Evolutionary conservation across 148 eudicot genomes (phyloP), one percentile per base, ranked within the genome.

Genomic region (Nepenthes mirabilis): DNA sequence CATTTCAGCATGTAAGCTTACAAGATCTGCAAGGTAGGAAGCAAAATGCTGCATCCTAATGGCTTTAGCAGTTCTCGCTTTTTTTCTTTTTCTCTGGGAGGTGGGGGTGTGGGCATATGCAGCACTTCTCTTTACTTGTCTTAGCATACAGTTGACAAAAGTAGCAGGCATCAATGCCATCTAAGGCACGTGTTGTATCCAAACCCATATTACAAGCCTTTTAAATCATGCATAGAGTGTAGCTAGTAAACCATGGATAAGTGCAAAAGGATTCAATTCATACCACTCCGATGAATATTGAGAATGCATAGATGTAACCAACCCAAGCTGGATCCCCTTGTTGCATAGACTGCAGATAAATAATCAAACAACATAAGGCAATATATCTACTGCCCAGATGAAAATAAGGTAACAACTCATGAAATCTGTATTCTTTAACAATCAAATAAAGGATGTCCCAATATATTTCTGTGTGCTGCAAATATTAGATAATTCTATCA

Each of bases 231-330:
- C 8, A 45, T 5, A 5, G 11, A 5, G 0, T 6, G 48, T 6
- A 45, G 48, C 48, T 45, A 40, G 35, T 11, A 8, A 51, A 49
- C 37, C 34, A 32, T 11, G 32, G 54, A 50, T 56, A 12, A 47
- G 65, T 34, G 52, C 58, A 2, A 14, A 54, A 51, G 33, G 48
- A 69, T 43, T 76, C 13, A 60, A 65, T 63, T 50, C 90, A 56
- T 91, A 91, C 98, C 96, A 91, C 96, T 74, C 96, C 98, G 72
- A 80, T 75, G 68, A 91, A 88, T 56, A 91, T 91, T 35, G 79
- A 73, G 74, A 88, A 85, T 40, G 98, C 98, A 71, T 88, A 88
- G 52, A 88, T 59, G 73, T 88, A 93, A 57, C 96, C 98, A 73
- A 83, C 77, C 88, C 86, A 86, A 65, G 96, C 82, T 63, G 98